Conservation (phyloP, 73 alveolate species). For the Tetrahymena malaccensis region DNA sequence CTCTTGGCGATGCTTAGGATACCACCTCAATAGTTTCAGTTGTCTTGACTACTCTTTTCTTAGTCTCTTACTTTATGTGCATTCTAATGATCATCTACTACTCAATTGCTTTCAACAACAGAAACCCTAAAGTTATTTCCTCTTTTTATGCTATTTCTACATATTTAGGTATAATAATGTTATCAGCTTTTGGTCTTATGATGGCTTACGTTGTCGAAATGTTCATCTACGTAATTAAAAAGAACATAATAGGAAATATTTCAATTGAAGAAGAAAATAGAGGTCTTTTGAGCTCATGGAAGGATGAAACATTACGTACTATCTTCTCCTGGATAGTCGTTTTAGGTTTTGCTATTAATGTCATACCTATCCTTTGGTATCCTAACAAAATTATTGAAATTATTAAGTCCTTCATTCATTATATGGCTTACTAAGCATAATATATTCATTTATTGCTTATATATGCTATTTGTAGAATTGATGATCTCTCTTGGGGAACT, state of each 20-base stretch:
- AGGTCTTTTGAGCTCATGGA: neutral
- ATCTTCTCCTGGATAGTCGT: neutral
- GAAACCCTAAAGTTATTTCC: neutral
- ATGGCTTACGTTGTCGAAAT: neutral
- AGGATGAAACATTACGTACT: neutral
- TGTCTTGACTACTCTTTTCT: neutral
- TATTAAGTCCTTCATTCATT: neutral
- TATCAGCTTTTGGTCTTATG: neutral
- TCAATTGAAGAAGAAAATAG: neutral
- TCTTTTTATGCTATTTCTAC: conserved; percentile 10
- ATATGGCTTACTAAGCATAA: conserved; percentile 16
- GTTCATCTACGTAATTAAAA: neutral
- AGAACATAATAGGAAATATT: neutral
- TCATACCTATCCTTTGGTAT: neutral
- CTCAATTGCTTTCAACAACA: neutral
- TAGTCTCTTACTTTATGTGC: neutral
- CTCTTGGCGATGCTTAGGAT: neutral
- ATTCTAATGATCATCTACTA: neutral
- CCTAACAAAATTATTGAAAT: neutral
- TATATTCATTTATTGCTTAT: conserved; percentile 28
- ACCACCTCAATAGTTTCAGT: neutral
- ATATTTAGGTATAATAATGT: conserved; percentile 22
- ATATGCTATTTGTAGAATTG: conserved; percentile 36
- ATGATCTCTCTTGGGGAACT: conserved; percentile 45
- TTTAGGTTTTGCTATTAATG: neutral